These are phyloP conservation scores for Cordyceps cicadae DNA, from an alignment of 2,329 filamentous ascomycete species.

Conservation along the genomic window DNA sequence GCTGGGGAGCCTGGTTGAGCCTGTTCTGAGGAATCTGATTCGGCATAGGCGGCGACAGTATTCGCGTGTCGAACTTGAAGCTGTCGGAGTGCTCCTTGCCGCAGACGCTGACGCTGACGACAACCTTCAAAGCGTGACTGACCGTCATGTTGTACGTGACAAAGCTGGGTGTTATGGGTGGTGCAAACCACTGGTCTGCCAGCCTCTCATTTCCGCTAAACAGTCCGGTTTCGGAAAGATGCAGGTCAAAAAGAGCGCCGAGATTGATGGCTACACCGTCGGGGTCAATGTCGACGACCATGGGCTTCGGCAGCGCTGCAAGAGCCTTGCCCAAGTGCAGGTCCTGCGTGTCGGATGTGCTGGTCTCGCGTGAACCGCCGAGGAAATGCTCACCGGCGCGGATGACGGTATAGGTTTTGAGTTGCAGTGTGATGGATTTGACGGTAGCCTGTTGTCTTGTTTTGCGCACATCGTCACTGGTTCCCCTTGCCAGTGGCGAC, in stretches of 20 bases:
- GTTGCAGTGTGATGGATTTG: neutral
- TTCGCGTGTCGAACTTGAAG: neutral
- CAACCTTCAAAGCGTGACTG: neutral
- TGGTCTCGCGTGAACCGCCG: neutral
- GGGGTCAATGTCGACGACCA: neutral
- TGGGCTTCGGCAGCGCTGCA: neutral
- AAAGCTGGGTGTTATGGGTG: neutral
- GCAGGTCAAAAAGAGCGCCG: neutral
- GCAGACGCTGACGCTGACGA: neutral
- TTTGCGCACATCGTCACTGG: neutral
- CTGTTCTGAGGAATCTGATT: neutral
- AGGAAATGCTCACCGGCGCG: neutral
- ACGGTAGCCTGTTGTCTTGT: neutral
- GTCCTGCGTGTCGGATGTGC: neutral
- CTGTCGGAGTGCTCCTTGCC: neutral
- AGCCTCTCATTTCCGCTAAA: neutral
- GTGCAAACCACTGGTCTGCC: neutral
- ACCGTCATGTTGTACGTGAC: neutral
- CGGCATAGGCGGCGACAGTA: neutral
- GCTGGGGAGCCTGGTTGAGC: neutral
- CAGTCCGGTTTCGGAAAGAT: neutral
- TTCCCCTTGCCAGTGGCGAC: neutral
- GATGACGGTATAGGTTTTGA: neutral
- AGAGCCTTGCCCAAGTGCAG: neutral
- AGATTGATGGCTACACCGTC: neutral